Evolutionary conservation across 495 filamentous ascomycete genomes (phyloP).

Genomic region (Wilcoxina mikolae): DNA sequence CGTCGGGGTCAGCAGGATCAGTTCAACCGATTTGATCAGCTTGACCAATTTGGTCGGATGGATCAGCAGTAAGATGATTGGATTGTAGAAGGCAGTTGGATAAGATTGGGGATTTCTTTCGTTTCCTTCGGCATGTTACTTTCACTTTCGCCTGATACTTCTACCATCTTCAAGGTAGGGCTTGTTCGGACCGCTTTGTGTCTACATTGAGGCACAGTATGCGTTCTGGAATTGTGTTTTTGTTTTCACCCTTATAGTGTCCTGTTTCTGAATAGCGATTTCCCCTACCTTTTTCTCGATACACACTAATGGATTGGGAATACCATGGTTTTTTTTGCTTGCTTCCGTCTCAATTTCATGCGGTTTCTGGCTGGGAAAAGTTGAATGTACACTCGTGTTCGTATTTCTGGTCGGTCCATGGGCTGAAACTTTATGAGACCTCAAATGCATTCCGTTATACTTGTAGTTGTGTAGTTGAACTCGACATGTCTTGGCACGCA

Average conservation of each 20-base stretch:
- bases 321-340: too few relatives aligned
- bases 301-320: too few relatives aligned
- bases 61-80: background rate
- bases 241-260: background rate
- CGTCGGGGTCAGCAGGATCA: background rate
- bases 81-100: background rate
- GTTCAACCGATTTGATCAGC: background rate
- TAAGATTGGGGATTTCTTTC: background rate
- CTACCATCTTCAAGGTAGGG: background rate
- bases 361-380: too few relatives aligned
- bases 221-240: background rate
- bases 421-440: too few relatives aligned
- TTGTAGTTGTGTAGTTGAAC: too few relatives aligned
- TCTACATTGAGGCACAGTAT: background rate
- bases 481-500: too few relatives aligned
- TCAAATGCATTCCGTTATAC: too few relatives aligned
- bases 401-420: too few relatives aligned
- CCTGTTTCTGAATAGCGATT: background rate
- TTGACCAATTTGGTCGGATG: background rate
- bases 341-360: too few relatives aligned
- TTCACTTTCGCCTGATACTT: background rate
- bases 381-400: too few relatives aligned
- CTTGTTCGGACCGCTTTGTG: background rate
- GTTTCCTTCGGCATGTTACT: background rate
- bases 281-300: background rate